Base-by-base conservation (phyloP, 2,329 filamentous ascomycete species). In the Fusarium tjaetaba region DNA sequence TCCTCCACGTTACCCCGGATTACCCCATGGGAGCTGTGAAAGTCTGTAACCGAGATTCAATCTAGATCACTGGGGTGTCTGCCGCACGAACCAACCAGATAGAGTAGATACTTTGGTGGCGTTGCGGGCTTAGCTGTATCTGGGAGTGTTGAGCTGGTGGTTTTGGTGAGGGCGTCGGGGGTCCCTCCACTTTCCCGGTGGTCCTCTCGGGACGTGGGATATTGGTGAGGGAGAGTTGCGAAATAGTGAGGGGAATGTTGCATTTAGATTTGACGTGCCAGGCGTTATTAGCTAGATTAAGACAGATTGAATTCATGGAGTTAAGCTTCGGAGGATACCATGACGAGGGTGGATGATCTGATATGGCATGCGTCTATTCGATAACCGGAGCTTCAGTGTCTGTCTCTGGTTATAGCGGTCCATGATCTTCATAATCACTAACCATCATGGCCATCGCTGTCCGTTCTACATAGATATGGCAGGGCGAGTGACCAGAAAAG, bases 1-100 rank as follows among this genome's bases (percentile, higher is more conserved):
- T 55, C 38, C 53, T 57, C 70, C 59, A 55, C 46, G n/a, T 46
- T 70, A 57, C 70, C 70, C 70, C 70, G 15, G 70, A 73, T 70
- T 61, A 58, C 45, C 67, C 66, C 51, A 48, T 55, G 42, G 53
- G 20, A 28, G 11, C 24, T 2, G 46, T 32, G 45, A 51, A 24
- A 34, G 22, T 51, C 4, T 41, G 30, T 34, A 28, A 14, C 42
- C 16, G n/a, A 24, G 38, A 42, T 51, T 4, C 26, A 36, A 49
- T 63, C 57, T 68, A 56, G 49, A 68, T 68, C 26, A 11, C 38
- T 11, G 5, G 22, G n/a, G 2, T 16, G 2, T 26, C 9, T 26
- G 32, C 24, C n/a, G 11, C 20, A 34, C n/a, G 18, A 32, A 9
- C 65, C 64, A 68, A 68, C 42, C 65, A 49, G 13, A 34, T 15